phyloP scores from a whole-genome alignment of 805 yeast genomes.

The Suhomyces kilbournensis region DNA sequence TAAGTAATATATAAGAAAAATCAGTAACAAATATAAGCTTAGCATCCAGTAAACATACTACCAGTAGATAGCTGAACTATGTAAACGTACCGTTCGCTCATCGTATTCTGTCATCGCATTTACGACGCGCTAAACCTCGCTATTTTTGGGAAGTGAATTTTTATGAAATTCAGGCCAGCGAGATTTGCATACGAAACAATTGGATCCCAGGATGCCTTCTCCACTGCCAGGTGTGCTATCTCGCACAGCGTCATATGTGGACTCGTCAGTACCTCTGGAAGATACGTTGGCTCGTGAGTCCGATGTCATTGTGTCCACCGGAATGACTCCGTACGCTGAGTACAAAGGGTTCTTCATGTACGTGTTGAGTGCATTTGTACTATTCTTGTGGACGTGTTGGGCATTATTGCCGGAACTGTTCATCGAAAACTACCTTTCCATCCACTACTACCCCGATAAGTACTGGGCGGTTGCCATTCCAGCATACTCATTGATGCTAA shows the following conservation, averaged over 20 bases:
- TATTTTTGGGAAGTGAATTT: neutral
- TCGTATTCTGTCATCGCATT: neutral
- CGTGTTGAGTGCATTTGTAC: constrained; percentile 49
- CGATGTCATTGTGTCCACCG: constrained; percentile 60
- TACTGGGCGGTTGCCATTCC: constrained; percentile 91
- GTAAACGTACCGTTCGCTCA: no score
- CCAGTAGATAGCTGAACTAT: no score
- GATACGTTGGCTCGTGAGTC: constrained; percentile 63
- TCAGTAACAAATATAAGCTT: no score
- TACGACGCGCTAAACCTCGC: neutral
- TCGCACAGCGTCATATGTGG: neutral
- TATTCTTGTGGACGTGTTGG: constrained; percentile 59
- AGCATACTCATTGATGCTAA: constrained; percentile 60
- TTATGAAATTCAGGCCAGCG: neutral
- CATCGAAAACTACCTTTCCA: constrained; percentile 47
- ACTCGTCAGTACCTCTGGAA: constrained; percentile 7
- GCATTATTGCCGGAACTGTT: constrained; percentile 63
- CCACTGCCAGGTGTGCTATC: neutral
- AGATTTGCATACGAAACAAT: neutral
- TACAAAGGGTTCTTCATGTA: constrained; percentile 86
- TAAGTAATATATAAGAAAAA: neutral
- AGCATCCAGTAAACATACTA: no score
- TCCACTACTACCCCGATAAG: constrained; percentile 78
- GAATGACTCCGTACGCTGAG: constrained; percentile 61
- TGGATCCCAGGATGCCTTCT: neutral